Evolutionary conservation across 2,329 filamentous ascomycete genomes (phyloP).

Genomic region (Davidsoniella australis): DNA sequence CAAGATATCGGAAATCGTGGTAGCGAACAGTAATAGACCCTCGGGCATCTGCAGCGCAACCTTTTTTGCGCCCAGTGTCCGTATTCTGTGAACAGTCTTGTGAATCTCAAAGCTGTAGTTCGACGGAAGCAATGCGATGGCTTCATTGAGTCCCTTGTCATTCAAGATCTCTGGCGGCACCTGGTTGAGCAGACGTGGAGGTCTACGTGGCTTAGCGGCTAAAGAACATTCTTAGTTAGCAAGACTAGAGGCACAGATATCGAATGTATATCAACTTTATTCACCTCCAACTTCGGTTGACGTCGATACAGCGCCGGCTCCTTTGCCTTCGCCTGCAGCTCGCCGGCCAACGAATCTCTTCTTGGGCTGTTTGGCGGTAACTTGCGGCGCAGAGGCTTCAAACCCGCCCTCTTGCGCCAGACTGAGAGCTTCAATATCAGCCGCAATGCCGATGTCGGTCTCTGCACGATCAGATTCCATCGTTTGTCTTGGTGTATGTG

Average conservation of each 20-base stretch:
- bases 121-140: constrained; percentile 70
- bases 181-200: constrained; percentile 72
- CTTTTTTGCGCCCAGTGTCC: constrained; percentile 58
- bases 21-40: constrained; percentile 84
- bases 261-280: background rate
- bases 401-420: constrained; percentile 16
- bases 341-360: constrained; percentile 81
- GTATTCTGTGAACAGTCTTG: constrained; percentile 92
- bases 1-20: constrained; percentile 92
- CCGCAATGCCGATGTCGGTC: constrained; percentile 52
- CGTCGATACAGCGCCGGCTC: constrained; percentile 17
- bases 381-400: background rate
- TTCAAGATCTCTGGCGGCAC: constrained; percentile 76
- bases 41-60: constrained; percentile 96
- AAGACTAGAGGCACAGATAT: background rate
- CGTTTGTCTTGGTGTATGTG: background rate
- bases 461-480: constrained; percentile 66
- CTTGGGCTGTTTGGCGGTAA: constrained; percentile 51
- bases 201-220: constrained; percentile 57
- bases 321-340: constrained; percentile 36
- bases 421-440: constrained; percentile 37
- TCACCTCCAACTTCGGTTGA: constrained; percentile 11
- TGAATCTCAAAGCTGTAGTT: constrained; percentile 99
- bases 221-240: background rate
- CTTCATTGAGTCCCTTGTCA: constrained; percentile 69